Base-by-base conservation (phyloP, 2,329 filamentous ascomycete species). In the Fusarium globosum region DNA sequence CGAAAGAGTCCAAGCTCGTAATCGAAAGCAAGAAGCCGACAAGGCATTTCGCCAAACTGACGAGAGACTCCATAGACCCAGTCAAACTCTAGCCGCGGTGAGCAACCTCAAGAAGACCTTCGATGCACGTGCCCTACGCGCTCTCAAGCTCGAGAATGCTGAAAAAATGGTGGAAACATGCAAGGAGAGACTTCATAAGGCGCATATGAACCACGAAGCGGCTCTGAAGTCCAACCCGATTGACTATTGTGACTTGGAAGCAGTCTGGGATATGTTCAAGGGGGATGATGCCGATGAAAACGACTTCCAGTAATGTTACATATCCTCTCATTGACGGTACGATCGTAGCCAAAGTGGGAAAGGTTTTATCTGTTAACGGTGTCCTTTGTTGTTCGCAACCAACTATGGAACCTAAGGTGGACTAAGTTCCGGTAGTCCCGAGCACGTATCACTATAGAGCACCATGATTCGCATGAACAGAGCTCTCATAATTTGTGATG, bases 341-440 rank as follows among this genome's bases (percentile, higher is more conserved):
- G 4, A 33, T 33, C 33, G 33, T 33, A 33, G 12, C 4, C 21
- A 23, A 16, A 1, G 43, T 26, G 23, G 30, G n/a, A 52, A 20
- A 36, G 16, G 20, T 35, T 2, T 9, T 36, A 20, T 20, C 12
- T 35, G n/a, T 23, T 20, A 3, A 48, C 8, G 1, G 13, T 0
- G 30, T 5, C 1, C 12, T n/a, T 16, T 36, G 12, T 23, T 35
- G 11, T 11, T 13, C 1, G 30, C 16, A 11, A 13, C 21, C 7
- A 12, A 6, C 14, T 18, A 33, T 14, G 21, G 5, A 13, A 33
- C 5, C 0, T 1, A 26, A 1, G 33, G 21, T 4, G n/a, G 18
- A 36, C 48, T 0, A 3, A 15, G 21, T 35, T 20, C 2, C 35
- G 30, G 2, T 23, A 4, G 16, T 6, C 48, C 10, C 8, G 0